Percentiles rank a stretch among this genome's conserved stretches.
Conservation (phyloP, 1,139 yeast genomes). For the Kodamaea ohmeri region DNA sequence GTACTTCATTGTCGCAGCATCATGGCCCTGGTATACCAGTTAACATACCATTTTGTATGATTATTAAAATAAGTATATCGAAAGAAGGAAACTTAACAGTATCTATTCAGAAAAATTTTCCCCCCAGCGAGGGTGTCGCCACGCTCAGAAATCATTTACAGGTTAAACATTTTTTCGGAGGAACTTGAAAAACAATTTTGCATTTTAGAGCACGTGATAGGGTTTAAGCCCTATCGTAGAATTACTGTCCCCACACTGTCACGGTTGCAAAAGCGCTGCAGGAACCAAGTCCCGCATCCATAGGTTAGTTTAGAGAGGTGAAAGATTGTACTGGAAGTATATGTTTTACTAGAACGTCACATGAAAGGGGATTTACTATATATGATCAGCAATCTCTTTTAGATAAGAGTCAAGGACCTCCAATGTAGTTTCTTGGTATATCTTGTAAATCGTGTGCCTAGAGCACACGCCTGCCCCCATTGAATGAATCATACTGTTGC, state of each 20-base stretch:
- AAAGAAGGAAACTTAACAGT: conserved; percentile 15
- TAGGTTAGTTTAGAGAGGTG: not conserved
- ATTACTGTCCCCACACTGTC: not conserved
- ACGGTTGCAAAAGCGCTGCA: not conserved
- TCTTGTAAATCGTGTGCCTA: too few species aligned
- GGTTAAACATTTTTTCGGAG: not conserved
- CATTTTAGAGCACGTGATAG: conserved; percentile 6
- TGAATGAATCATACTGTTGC: too few species aligned
- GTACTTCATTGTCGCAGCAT: not conserved
- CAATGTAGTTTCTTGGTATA: too few species aligned
- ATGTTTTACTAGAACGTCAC: too few species aligned
- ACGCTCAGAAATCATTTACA: not conserved
- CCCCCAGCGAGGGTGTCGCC: conserved; percentile 4
- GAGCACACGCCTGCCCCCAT: too few species aligned
- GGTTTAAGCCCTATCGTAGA: conserved; percentile 2
- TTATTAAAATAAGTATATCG: conserved; percentile 14
- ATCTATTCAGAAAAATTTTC: conserved; percentile 7
- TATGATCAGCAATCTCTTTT: too few species aligned
- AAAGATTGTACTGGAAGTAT: too few species aligned
- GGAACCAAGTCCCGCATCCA: not conserved
- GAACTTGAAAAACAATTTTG: not conserved
- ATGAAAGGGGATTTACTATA: too few species aligned
- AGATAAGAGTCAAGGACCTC: too few species aligned
- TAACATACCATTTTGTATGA: conserved; percentile 33
- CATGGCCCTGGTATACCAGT: not conserved